These are phyloP conservation scores for Bondarzewia mesenterica DNA, from an alignment of 1,284 basidiomycete species.

Conservation along the genomic window DNA sequence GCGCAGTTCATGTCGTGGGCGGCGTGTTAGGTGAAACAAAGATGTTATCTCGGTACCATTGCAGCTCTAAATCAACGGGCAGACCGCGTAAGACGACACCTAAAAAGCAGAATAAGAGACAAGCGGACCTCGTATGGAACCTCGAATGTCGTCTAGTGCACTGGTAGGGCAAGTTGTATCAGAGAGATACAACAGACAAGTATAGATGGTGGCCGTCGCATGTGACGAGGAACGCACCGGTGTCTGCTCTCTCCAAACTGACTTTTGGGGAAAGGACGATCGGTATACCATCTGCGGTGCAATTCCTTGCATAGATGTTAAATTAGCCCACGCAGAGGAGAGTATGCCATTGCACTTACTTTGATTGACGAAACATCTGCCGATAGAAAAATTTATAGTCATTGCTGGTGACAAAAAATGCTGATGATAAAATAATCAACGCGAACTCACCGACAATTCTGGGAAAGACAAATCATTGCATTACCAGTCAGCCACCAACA, in stretches of 20 bases:
- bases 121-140: constrained; percentile 62
- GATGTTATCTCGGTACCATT: constrained; percentile 54
- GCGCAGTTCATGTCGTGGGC: no score
- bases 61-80: constrained; percentile 35
- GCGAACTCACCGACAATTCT: constrained; percentile 51
- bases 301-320: constrained; percentile 48
- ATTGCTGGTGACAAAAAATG: no score
- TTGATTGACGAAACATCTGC: constrained; percentile 80
- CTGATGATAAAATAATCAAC: not conserved
- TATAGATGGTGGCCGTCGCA: no score
- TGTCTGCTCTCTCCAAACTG: constrained; percentile 31
- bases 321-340: not conserved
- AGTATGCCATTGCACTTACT: constrained; percentile 24
- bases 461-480: constrained; percentile 1
- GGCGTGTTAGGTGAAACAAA: constrained; percentile 29
- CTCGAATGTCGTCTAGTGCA: constrained; percentile 70
- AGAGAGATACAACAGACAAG: not conserved
- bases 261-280: constrained; percentile 17
- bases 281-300: constrained; percentile 64
- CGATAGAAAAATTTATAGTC: constrained; percentile 15
- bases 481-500: constrained; percentile 1
- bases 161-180: constrained; percentile 25
- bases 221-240: constrained; percentile 29
- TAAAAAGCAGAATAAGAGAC: not conserved
- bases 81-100: constrained; percentile 2